Evolutionary conservation across 257 asterid species (phyloP), one percentile per base, ranked within the genome.

Genomic region (Solanum ossicruentum): DNA sequence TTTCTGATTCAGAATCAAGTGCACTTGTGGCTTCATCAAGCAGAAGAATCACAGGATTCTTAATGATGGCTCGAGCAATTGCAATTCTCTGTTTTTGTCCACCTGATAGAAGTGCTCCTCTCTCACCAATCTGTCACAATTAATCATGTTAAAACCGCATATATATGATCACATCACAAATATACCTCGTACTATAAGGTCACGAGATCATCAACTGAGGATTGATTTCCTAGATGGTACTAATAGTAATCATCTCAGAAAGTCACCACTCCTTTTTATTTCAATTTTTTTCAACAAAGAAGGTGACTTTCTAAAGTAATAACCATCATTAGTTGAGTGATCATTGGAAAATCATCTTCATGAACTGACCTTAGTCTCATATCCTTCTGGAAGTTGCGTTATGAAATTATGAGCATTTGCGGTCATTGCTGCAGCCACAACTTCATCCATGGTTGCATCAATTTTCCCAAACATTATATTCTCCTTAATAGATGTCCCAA

Each of bases 1-100:
- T 91, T 85, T 95, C 98, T 15, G 99, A 95, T 82, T 94, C 98
- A 26, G 97, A 91, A 82, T 94, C 99, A 36, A 95, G 97, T 18
- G 99, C 99, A 83, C 99, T 95, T 43, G 99, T 95, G 16, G 98
- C 98, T 84, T 95, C 98, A 69, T 95, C 98, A 26, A 95, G 97
- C n/a, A 95, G 89, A 83, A 95, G 97, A 84, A 95, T 91, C 56
- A 88, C 91, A 2, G 98, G 95, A 73, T 95, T 94, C 84, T 93
- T 88, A 47, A 95, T 85, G 21, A 94, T 87, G 86, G 98, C 98
- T 90, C 98, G 88, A 10, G 98, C 97, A 77, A 95, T 95, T 0
- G 98, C 95, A n/a, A 95, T 93, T 81, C 98, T 85, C 82, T 95
- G 98, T 86, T 95, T 95, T 70, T 95, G 98, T 8, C 98, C 98